Evolutionary conservation across 1,139 yeast species (phyloP).

Genomic region (Hyphopichia wangnamkhiaoensis): DNA sequence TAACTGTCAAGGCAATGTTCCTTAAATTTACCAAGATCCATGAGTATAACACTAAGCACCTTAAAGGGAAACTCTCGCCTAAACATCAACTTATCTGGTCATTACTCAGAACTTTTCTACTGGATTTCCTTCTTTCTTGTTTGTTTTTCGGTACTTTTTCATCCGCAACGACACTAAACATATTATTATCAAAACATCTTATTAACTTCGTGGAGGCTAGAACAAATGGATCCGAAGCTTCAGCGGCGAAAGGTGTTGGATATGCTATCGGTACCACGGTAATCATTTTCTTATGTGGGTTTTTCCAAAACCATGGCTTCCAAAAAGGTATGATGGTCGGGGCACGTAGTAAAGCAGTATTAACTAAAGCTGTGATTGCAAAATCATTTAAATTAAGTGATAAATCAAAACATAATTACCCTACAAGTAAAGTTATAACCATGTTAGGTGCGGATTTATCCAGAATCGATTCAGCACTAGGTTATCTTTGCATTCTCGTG

Average conservation of each 20-base stretch:
- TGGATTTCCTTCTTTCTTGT: slow-evolving; percentile 14
- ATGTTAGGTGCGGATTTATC: slow-evolving; percentile 24
- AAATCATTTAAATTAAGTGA: slow-evolving; percentile 19
- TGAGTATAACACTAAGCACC: slow-evolving; percentile 23
- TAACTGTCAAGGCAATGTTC: slow-evolving; percentile 46
- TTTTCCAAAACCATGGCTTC: slow-evolving; percentile 24
- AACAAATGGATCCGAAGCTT: slow-evolving; percentile 23
- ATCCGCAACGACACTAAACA: slow-evolving; percentile 16
- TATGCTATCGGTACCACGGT: slow-evolving; percentile 32
- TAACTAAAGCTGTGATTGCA: slow-evolving; percentile 19
- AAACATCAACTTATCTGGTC: not conserved
- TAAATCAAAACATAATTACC: slow-evolving; percentile 13
- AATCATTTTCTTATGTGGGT: slow-evolving; percentile 21
- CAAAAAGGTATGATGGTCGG: slow-evolving; percentile 25
- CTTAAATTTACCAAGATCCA: slow-evolving; percentile 28
- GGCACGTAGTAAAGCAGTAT: slow-evolving; percentile 17
- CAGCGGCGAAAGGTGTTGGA: slow-evolving; percentile 56
- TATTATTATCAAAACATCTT: slow-evolving; percentile 36
- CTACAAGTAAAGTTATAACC: slow-evolving; percentile 21
- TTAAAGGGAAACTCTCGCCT: slow-evolving; percentile 20
- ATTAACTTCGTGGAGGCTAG: slow-evolving; percentile 47
- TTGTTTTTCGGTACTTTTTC: slow-evolving; percentile 18
- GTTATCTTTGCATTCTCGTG: slow-evolving; percentile 59
- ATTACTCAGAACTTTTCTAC: slow-evolving; percentile 15
- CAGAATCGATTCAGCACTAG: slow-evolving; percentile 16